Evolutionary conservation across 2,329 filamentous ascomycete species (phyloP).

Genomic region (Colletotrichum cordylinicola): DNA sequence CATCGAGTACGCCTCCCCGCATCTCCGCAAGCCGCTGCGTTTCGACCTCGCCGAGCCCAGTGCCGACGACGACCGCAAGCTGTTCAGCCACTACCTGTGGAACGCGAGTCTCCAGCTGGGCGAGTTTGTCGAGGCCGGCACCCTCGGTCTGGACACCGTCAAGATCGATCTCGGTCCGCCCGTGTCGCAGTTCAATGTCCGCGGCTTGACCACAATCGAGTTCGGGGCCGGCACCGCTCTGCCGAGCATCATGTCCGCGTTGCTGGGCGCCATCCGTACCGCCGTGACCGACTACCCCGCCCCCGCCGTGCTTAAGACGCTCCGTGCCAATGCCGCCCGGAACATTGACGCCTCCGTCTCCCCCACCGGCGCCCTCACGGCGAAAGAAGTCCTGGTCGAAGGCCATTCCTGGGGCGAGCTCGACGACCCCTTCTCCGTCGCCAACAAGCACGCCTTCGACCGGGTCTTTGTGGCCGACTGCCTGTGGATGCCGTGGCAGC

Average conservation of each 20-base stretch:
- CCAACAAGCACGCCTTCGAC: slow-evolving; percentile 51
- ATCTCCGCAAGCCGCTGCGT: slow-evolving; percentile 48
- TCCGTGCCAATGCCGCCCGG: slow-evolving; percentile 60
- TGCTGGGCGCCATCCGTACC: slow-evolving; percentile 55
- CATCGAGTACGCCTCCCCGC: slow-evolving; percentile 64
- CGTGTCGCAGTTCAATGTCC: slow-evolving; percentile 48
- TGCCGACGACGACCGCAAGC: slow-evolving; percentile 57
- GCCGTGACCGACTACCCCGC: slow-evolving; percentile 74
- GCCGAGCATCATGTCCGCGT: slow-evolving; percentile 53
- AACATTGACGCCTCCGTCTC: slow-evolving; percentile 49
- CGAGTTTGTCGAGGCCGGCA: slow-evolving; percentile 59
- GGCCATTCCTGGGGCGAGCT: slow-evolving; percentile 72
- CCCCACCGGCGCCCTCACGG: slow-evolving; percentile 31
- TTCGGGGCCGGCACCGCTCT: slow-evolving; percentile 70
- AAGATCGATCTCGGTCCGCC: slow-evolving; percentile 11
- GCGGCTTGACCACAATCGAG: slow-evolving; percentile 62
- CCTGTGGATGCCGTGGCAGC: slow-evolving; percentile 77
- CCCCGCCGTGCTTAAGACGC: slow-evolving; percentile 61
- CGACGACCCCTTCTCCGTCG: slow-evolving; percentile 33
- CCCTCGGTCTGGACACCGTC: slow-evolving; percentile 32
- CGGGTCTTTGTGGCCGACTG: slow-evolving; percentile 75
- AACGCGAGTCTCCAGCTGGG: slow-evolving; percentile 66
- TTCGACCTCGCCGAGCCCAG: slow-evolving; percentile 54
- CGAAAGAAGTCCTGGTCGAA: slow-evolving; percentile 47
- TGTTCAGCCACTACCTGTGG: slow-evolving; percentile 79